These are phyloP conservation scores for Ceratobasidium papillatum DNA, from an alignment of 1,284 basidiomycete genomes.

Conservation along the genomic window DNA sequence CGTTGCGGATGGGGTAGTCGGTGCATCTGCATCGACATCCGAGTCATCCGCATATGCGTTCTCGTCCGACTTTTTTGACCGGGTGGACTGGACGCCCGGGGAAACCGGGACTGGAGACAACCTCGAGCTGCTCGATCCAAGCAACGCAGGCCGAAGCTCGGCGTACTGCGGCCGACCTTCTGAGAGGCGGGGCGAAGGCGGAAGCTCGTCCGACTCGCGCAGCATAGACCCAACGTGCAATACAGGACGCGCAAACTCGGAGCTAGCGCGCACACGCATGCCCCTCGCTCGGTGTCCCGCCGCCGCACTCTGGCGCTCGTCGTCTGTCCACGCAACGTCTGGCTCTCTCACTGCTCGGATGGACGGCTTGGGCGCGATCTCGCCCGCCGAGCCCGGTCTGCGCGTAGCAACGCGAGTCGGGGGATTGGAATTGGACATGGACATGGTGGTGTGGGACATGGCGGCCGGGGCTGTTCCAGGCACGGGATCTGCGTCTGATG, in stretches of 20 bases:
- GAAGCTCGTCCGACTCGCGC: constrained; percentile 10
- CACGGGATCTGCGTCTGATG: constrained; percentile 4
- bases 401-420: not conserved
- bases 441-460: not conserved
- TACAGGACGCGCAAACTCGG: constrained; percentile 27
- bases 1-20: constrained; percentile 30
- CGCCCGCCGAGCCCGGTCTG: constrained; percentile 31
- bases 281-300: not conserved
- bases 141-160: constrained; percentile 5
- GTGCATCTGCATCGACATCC: constrained; percentile 30
- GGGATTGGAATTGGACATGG: too few species aligned
- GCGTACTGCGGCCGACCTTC: not conserved
- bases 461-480: not conserved
- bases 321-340: not conserved
- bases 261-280: constrained; percentile 37
- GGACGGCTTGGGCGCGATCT: not conserved
- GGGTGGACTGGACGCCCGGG: constrained; percentile 20
- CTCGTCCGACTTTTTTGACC: constrained; percentile 22
- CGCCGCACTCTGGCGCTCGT: not conserved
- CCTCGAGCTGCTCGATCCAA: not conserved
- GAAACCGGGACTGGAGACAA: constrained; percentile 11
- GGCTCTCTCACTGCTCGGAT: not conserved
- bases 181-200: not conserved
- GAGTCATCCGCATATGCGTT: constrained; percentile 33
- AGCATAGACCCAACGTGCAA: not conserved